Conservation (phyloP, 306 rosid genomes). For the Vigna angularis region DNA sequence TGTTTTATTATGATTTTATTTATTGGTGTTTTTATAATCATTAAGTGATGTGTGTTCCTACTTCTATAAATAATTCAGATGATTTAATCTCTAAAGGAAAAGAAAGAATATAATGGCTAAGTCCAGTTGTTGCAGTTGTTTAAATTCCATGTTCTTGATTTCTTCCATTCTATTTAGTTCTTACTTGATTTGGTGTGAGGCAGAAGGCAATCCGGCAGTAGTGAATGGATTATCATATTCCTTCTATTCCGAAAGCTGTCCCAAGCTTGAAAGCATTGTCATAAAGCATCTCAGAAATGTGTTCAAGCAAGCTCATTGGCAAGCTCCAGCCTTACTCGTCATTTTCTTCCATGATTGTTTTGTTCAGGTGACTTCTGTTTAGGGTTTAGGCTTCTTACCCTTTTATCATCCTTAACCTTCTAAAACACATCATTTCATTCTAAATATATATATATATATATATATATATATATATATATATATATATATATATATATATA, state of each 20-base stretch:
- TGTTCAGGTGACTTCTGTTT: background rate
- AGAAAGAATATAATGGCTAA: background rate
- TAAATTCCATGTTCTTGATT: constrained; percentile 3
- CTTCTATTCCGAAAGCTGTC: constrained; percentile 54
- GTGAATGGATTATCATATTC: constrained; percentile 55
- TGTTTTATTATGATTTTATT: no score
- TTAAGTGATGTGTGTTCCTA: background rate
- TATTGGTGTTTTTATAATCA: no score
- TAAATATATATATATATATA: no score
- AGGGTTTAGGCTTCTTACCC: no score
- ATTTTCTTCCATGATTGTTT: constrained; percentile 65
- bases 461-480: no score
- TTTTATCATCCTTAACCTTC: no score
- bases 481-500: no score
- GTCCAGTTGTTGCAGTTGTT: background rate
- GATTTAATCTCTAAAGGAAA: background rate
- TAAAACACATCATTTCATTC: no score
- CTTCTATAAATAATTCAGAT: constrained; percentile 14
- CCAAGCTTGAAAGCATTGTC: constrained; percentile 51
- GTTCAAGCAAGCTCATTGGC: constrained; percentile 51
- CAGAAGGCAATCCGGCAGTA: constrained; percentile 30
- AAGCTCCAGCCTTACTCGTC: constrained; percentile 67
- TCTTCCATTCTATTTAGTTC: constrained; percentile 31
- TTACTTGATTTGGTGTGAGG: background rate
- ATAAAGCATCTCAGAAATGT: constrained; percentile 52